Base-by-base conservation (phyloP, 805 yeast genomes). In the Metschnikowia kunwiensis region DNA sequence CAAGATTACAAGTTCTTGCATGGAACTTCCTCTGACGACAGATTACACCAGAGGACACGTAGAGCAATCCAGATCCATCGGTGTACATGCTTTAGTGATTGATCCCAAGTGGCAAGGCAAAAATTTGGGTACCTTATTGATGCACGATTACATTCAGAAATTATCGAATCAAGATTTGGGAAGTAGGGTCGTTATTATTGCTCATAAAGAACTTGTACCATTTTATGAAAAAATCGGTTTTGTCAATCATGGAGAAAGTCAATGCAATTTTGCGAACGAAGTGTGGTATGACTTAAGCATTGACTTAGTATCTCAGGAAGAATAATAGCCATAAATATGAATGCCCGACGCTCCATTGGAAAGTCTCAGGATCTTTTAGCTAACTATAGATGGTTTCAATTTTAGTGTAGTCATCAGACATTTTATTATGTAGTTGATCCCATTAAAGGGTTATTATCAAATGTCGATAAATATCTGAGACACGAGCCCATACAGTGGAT, bases 111-210 rank as follows among this genome's bases (percentile, higher is more conserved):
- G 78, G 72, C 86, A 82, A 57, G 86, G 89, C 41, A 75, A 79
- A 61, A 86, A 85, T 55, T 68, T 93, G 41, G 97, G 95, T 7
- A 77, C 95, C 10, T 67, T 88, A 40, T 64, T 91, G 54, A 61
- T 91, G 52, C 87, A 84, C 49, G 98, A 91, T 62, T 93, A 86
- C 63, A 75, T 89, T 43, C 97, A 93, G 60, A 86, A 91, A 55
- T 67, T 91, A 60, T 77, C 86, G 32, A 87, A 87, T 57, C 95
- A 88, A 57, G 86, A 80, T 49, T 80, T 87, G 43, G 96, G 93
- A 30, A 85, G 80, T 50, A 74, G 78, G 51, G 79, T 91, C 33
- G 75, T 80, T 5, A 68, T 91, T 21, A 73, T 91, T 42, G 85
- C 88, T 20, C 87, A 85, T 53, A 74, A 77, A 31, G 66, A 72